phyloP scores from a whole-genome alignment of 2,329 filamentous ascomycete genomes.

The Talaromyces pinophilus region DNA sequence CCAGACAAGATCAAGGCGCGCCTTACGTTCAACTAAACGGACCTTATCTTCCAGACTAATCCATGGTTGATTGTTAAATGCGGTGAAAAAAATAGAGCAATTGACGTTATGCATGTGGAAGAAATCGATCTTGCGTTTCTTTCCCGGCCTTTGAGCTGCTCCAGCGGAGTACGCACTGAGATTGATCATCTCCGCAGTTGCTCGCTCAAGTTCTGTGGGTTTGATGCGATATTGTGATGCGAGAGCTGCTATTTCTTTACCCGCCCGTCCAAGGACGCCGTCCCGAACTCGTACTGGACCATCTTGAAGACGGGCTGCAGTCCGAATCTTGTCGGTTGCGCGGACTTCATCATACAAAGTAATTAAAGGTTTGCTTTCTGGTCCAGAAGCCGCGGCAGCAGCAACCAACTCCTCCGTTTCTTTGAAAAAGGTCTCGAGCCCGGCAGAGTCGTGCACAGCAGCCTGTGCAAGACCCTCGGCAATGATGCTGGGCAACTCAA shows the following conservation, averaged over 20 bases:
- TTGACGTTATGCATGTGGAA: slow-evolving; percentile 3
- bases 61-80: neutral
- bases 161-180: neutral
- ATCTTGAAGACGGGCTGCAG: neutral
- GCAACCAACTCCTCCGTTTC: neutral
- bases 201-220: too few relatives aligned
- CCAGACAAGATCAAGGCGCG: neutral
- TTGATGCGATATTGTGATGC: neutral
- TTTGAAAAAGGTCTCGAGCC: neutral
- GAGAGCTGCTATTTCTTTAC: neutral
- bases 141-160: neutral
- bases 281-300: neutral
- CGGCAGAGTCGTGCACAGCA: slow-evolving; percentile 57
- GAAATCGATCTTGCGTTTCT: slow-evolving; percentile 7
- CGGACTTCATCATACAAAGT: neutral
- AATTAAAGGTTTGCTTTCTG: neutral
- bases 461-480: slow-evolving; percentile 75
- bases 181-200: neutral
- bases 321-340: slow-evolving; percentile 1
- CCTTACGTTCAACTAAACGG: neutral
- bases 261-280: neutral
- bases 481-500: slow-evolving; percentile 71
- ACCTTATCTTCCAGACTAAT: neutral
- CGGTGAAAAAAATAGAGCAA: neutral
- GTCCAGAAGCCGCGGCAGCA: neutral